Conservation (phyloP, 208 protist species). For the Zelonia costaricensis region DNA sequence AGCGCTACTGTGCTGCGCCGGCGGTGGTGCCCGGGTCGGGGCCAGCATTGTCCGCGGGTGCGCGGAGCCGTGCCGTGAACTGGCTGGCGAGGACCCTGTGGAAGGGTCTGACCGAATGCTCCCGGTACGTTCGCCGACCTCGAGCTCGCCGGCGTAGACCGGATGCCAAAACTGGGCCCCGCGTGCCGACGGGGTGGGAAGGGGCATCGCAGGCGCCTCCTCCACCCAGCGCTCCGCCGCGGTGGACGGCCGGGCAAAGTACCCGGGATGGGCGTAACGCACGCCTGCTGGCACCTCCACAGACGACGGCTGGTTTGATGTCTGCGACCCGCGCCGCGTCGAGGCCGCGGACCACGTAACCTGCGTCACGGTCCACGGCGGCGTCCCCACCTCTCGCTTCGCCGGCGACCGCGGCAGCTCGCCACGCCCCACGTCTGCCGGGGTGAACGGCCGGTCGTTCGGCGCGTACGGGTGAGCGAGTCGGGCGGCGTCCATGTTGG, state of each 20-base stretch:
- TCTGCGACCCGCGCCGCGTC: too few relatives aligned
- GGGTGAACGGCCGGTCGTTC: not conserved
- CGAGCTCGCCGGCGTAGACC: not conserved
- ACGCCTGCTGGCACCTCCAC: too few relatives aligned
- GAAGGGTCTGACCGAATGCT: not conserved
- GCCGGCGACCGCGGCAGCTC: not conserved
- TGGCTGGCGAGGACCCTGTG: not conserved
- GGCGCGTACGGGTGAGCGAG: not conserved
- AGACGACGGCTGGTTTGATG: too few relatives aligned
- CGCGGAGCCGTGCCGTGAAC: not conserved
- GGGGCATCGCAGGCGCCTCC: not conserved
- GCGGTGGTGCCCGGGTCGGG: not conserved
- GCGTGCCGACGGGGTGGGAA: too few relatives aligned
- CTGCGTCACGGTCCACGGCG: not conserved
- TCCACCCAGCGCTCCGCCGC: not conserved
- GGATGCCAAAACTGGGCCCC: not conserved
- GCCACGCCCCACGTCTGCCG: not conserved
- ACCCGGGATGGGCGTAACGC: not conserved
- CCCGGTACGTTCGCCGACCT: not conserved
- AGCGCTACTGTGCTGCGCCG: too few relatives aligned
- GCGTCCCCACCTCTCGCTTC: not conserved
- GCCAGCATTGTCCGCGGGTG: not conserved
- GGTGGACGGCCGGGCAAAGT: not conserved
- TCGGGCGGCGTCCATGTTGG: not conserved
- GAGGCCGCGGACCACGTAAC: not conserved